Conservation (phyloP, 306 rosid species). For the Cucurbita maxima region DNA sequence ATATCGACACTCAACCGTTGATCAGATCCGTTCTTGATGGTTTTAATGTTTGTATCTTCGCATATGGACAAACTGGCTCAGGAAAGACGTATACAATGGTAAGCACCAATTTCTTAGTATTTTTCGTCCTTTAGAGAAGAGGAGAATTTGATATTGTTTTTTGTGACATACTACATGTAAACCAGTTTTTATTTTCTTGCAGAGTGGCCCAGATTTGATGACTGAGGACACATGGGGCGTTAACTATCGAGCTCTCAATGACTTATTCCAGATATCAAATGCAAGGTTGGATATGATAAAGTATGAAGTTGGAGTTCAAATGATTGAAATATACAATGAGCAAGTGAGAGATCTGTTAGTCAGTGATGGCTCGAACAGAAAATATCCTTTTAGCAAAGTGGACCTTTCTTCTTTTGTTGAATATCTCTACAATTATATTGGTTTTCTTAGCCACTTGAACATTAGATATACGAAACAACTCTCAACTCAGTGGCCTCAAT, state of each 20-base stretch:
- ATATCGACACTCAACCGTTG: slow-evolving; percentile 62
- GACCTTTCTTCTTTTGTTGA: neutral
- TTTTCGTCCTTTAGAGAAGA: neutral
- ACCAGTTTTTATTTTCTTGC: neutral
- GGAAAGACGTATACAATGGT: slow-evolving; percentile 99
- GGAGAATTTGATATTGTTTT: neutral
- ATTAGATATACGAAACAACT: slow-evolving; percentile 87
- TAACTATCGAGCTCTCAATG: slow-evolving; percentile 79
- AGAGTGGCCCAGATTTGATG: slow-evolving; percentile 93
- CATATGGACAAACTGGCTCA: slow-evolving; percentile 96
- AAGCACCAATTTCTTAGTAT: slow-evolving; percentile 7
- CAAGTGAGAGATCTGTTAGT: slow-evolving; percentile 94
- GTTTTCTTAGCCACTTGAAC: slow-evolving; percentile 51
- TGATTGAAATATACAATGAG: slow-evolving; percentile 95
- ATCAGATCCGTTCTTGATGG: slow-evolving; percentile 84
- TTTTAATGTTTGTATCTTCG: slow-evolving; percentile 84
- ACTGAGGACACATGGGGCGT: slow-evolving; percentile 91
- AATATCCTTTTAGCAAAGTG: slow-evolving; percentile 50
- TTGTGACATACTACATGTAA: neutral
- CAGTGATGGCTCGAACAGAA: slow-evolving; percentile 78
- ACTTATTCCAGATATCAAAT: slow-evolving; percentile 78
- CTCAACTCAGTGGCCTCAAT: slow-evolving; percentile 87
- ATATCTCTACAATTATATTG: neutral
- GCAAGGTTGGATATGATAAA: slow-evolving; percentile 47
- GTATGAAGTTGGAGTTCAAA: slow-evolving; percentile 89